phyloP scores from a whole-genome alignment of 768 basidiomycete genomes.

The Lepiota brunneoincarnata region DNA sequence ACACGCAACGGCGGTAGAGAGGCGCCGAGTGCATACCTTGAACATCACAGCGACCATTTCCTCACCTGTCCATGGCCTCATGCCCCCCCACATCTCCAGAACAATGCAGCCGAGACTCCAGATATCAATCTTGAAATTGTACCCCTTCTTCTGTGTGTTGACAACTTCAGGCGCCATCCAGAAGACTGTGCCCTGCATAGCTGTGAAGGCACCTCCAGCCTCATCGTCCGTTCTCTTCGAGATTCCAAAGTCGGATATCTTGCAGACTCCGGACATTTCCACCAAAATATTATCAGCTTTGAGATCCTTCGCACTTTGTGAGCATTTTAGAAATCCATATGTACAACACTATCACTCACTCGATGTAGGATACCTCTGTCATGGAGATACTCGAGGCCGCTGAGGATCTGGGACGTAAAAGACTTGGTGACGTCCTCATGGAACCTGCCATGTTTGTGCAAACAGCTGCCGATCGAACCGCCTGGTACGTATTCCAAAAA shows the following conservation, averaged over 20 bases:
- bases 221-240: constrained; percentile 94
- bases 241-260: constrained; percentile 98
- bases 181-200: constrained; percentile 97
- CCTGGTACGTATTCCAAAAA: constrained; percentile 99
- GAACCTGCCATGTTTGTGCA: constrained; percentile 91
- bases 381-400: constrained; percentile 92
- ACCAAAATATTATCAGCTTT: constrained; percentile 99
- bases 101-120: constrained; percentile 99
- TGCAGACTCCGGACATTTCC: constrained; percentile 88
- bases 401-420: constrained; percentile 89
- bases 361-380: constrained; percentile 89
- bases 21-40: constrained; percentile 54
- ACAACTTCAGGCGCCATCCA: constrained; percentile 99
- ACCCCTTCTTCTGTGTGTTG: constrained; percentile 83
- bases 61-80: constrained; percentile 89
- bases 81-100: constrained; percentile 98
- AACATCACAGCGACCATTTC: constrained; percentile 92
- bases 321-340: background rate
- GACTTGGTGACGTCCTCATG: constrained; percentile 89
- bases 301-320: constrained; percentile 60
- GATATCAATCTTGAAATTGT: constrained; percentile 96
- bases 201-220: constrained; percentile 79
- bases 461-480: constrained; percentile 87
- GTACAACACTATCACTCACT: constrained; percentile 37
- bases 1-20: background rate